Conservation (phyloP, 768 basidiomycete species). For the Rhizopogon vulgaris region DNA sequence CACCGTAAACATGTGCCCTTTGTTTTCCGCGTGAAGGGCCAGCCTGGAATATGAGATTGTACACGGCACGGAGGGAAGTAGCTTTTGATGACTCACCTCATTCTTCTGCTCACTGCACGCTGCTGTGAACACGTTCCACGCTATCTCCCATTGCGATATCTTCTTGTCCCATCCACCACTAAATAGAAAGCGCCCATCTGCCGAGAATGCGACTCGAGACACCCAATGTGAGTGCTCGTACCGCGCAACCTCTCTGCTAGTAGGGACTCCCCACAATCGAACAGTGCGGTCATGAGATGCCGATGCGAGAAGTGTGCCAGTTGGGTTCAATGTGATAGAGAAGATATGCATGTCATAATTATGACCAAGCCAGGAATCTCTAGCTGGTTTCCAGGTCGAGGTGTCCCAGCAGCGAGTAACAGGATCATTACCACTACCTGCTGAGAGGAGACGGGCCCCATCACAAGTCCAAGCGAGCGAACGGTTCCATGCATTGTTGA, state of each 20-base stretch:
- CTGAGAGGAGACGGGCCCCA: neutral
- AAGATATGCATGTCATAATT: conserved; percentile 2
- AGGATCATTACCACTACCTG: neutral
- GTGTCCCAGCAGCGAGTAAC: neutral
- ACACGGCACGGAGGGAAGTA: neutral
- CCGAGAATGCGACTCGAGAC: neutral
- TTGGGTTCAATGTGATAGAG: conserved; percentile 19
- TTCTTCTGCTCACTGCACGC: neutral
- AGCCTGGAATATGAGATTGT: neutral
- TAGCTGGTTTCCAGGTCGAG: neutral
- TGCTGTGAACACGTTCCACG: neutral
- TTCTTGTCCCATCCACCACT: neutral
- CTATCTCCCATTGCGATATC: neutral
- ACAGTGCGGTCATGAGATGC: conserved; percentile 22
- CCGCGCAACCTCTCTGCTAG: conserved; percentile 12
- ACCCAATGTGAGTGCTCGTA: conserved; percentile 1
- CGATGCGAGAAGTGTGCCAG: conserved; percentile 21
- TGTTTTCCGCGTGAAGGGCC: neutral
- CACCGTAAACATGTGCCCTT: neutral
- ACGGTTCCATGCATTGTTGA: neutral
- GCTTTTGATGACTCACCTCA: neutral
- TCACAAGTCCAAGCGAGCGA: neutral
- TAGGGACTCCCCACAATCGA: conserved; percentile 20
- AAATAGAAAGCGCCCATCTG: neutral
- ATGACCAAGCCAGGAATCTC: neutral